These are phyloP conservation scores for Boletellus ananas DNA, from an alignment of 768 basidiomycete genomes.

Conservation along the genomic window DNA sequence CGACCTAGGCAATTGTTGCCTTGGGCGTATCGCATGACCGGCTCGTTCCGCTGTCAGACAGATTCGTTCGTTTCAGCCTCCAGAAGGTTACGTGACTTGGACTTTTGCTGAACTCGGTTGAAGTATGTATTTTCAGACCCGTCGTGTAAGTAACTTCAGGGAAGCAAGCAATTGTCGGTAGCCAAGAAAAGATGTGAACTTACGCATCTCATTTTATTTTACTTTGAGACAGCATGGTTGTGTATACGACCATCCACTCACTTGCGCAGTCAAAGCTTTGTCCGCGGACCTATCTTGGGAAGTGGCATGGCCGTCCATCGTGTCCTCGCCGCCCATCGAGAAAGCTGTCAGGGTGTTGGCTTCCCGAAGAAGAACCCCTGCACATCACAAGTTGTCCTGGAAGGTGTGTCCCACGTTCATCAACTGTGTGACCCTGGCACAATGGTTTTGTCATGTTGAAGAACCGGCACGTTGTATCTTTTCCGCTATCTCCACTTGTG, in stretches of 20 bases:
- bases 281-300: background rate
- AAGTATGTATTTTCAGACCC: background rate
- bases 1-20: background rate
- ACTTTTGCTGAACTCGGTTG: conserved; percentile 1
- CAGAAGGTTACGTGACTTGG: conserved; percentile 6
- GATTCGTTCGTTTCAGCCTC: background rate
- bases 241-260: too few species aligned
- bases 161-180: background rate
- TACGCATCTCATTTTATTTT: background rate
- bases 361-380: background rate
- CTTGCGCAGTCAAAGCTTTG: background rate
- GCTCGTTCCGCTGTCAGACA: conserved; percentile 73
- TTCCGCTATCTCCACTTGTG: too few species aligned
- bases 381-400: too few species aligned
- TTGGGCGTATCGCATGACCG: conserved; percentile 27
- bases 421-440: too few species aligned
- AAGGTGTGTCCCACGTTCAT: too few species aligned
- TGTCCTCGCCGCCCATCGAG: background rate
- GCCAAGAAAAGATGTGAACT: background rate
- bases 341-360: background rate
- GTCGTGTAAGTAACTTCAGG: background rate
- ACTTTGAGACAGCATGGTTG: background rate
- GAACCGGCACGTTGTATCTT: too few species aligned
- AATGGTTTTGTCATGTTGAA: too few species aligned
- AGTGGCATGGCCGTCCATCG: background rate